These are phyloP conservation scores for Eimeria tenella DNA, from an alignment of 169 alveolate genomes.

Conservation along the genomic window DNA sequence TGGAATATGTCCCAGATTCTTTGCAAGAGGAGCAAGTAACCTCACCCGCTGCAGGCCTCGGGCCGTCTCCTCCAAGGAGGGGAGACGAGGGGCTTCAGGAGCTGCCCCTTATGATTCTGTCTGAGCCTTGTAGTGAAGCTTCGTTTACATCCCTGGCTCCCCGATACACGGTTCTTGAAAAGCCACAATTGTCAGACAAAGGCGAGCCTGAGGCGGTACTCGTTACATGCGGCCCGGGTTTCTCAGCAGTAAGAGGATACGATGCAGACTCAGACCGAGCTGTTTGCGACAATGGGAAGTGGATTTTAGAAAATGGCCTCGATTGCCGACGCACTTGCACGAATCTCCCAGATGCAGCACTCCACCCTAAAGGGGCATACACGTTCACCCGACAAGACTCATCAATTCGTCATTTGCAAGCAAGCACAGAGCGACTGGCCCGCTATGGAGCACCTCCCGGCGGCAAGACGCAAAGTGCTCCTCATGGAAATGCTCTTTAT, in stretches of 20 bases:
- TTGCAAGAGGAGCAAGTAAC: conserved; percentile 42
- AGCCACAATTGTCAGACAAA: conserved; percentile 14
- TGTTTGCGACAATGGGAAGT: conserved; percentile 80
- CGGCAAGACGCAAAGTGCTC: not conserved
- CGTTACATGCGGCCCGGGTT: conserved; percentile 39
- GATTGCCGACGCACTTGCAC: conserved; percentile 74
- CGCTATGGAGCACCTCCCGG: not conserved
- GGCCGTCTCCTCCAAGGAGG: conserved; percentile 46
- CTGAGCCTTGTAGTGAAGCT: conserved; percentile 57
- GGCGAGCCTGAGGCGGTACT: conserved; percentile 72
- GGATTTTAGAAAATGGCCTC: conserved; percentile 70
- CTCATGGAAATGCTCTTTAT: conserved; percentile 65
- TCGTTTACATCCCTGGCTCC: conserved; percentile 36
- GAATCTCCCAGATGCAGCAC: not conserved
- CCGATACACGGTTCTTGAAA: not conserved
- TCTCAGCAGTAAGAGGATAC: conserved; percentile 46
- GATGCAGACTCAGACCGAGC: conserved; percentile 79
- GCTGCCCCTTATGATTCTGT: conserved; percentile 57
- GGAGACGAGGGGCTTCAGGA: conserved; percentile 62
- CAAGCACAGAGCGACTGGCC: not conserved
- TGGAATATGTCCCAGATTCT: conserved; percentile 51
- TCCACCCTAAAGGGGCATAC: conserved; percentile 43
- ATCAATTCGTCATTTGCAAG: conserved; percentile 15
- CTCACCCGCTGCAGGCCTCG: conserved; percentile 68
- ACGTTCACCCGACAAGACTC: conserved; percentile 14